phyloP scores from a whole-genome alignment of 257 asterid genomes.

The Solanum pimpinellifolium region DNA sequence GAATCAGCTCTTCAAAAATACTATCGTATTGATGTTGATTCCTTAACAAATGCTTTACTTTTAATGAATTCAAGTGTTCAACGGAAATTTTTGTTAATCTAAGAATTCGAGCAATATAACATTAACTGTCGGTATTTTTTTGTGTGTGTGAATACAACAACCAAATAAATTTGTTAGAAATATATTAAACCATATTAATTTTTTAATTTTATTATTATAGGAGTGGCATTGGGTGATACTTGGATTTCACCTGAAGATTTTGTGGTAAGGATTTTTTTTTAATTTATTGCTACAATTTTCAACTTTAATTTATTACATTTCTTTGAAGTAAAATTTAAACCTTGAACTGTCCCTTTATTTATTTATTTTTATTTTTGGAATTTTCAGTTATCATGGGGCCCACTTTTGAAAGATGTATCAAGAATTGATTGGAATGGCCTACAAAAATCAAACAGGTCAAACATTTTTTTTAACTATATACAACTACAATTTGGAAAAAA shows the following conservation, averaged over 20 bases:
- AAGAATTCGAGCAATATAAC: neutral
- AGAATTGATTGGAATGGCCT: constrained; percentile 67
- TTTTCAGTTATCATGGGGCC: constrained; percentile 89
- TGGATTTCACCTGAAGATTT: constrained; percentile 98
- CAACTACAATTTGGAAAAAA: neutral
- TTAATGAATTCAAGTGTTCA: no score
- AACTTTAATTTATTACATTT: neutral
- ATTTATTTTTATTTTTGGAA: constrained; percentile 7
- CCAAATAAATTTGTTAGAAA: neutral
- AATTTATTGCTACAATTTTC: neutral
- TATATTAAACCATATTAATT: neutral
- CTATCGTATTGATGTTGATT: no score
- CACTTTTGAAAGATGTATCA: constrained; percentile 80
- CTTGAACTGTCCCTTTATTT: neutral
- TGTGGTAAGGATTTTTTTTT: constrained; percentile 37
- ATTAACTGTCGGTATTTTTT: neutral
- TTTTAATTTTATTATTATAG: constrained; percentile 9
- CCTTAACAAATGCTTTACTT: no score
- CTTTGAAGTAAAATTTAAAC: neutral
- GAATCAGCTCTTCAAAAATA: no score
- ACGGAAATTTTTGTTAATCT: no score
- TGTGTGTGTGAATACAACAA: neutral
- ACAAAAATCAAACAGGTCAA: constrained; percentile 57
- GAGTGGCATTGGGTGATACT: constrained; percentile 81
- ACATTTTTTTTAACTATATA: neutral